Evolutionary conservation across 2,329 filamentous ascomycete species (phyloP).

Genomic region (Parastagonospora nodorum): DNA sequence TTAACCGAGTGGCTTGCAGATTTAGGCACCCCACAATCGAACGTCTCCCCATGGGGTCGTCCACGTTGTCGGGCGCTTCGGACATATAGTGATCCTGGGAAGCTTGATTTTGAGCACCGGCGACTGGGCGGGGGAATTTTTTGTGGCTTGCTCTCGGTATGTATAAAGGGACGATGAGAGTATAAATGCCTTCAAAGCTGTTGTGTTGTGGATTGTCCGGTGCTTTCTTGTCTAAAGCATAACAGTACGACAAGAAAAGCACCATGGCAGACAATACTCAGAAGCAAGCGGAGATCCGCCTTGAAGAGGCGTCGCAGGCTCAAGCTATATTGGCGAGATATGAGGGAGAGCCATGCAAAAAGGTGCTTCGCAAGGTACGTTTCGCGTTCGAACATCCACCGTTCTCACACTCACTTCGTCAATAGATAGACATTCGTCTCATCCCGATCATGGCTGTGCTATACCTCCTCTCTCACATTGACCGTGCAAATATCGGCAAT

Average conservation of each 20-base stretch:
- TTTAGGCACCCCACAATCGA: neutral
- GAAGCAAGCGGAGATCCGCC: neutral
- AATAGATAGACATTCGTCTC: constrained; percentile 38
- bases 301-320: neutral
- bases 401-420: too few relatives aligned
- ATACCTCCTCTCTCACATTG: constrained; percentile 42
- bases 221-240: too few relatives aligned
- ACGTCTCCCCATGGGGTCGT: neutral
- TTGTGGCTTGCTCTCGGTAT: too few relatives aligned
- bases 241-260: neutral
- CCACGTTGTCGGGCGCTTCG: neutral
- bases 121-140: too few relatives aligned
- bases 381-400: neutral
- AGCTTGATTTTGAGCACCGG: neutral
- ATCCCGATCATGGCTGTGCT: constrained; percentile 38
- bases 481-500: constrained; percentile 47
- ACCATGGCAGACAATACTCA: neutral
- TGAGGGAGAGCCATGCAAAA: neutral
- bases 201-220: too few relatives aligned
- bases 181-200: too few relatives aligned
- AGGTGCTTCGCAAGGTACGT: neutral
- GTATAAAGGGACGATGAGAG: too few relatives aligned
- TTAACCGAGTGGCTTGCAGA: neutral
- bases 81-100: neutral
- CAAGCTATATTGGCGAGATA: neutral